phyloP scores from a whole-genome alignment of 1,284 basidiomycete species.

The Athelia sp. region DNA sequence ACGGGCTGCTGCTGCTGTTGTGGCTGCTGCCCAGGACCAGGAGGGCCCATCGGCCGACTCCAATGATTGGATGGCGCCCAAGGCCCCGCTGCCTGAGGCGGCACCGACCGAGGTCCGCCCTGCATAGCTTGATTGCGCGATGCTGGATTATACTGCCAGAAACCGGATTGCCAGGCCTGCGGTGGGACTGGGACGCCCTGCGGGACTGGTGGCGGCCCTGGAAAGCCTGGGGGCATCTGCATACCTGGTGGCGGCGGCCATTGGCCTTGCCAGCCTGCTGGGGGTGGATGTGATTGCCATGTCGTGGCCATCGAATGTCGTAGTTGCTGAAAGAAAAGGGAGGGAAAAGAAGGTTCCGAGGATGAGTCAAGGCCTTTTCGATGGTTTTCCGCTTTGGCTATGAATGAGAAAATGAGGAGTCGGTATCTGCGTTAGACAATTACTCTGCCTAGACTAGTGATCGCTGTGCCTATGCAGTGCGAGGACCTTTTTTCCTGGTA shows the following conservation, averaged over 20 bases:
- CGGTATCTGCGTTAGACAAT: no score
- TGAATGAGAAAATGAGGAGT: no score
- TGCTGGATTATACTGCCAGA: constrained; percentile 26
- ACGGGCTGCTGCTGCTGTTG: no score
- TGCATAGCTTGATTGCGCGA: background rate
- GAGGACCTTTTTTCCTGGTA: no score
- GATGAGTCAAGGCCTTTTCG: no score
- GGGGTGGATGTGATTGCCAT: background rate
- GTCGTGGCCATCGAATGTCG: background rate
- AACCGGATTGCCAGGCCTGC: constrained; percentile 23
- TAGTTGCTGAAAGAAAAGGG: no score
- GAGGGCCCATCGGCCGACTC: background rate
- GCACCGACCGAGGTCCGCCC: background rate
- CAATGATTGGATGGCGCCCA: background rate
- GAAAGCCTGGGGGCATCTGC: constrained; percentile 24
- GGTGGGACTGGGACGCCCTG: constrained; percentile 1
- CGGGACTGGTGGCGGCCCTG: constrained; percentile 24
- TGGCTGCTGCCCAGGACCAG: no score
- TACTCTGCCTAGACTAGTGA: no score
- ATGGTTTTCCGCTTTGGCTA: no score
- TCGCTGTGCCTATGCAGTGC: no score
- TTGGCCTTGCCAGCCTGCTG: constrained; percentile 24
- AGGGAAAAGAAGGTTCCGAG: no score
- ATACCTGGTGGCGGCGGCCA: constrained; percentile 24
- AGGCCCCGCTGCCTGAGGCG: background rate